Base-by-base conservation (phyloP, 2,329 filamentous ascomycete species). In the Botrytis hyacinthi region DNA sequence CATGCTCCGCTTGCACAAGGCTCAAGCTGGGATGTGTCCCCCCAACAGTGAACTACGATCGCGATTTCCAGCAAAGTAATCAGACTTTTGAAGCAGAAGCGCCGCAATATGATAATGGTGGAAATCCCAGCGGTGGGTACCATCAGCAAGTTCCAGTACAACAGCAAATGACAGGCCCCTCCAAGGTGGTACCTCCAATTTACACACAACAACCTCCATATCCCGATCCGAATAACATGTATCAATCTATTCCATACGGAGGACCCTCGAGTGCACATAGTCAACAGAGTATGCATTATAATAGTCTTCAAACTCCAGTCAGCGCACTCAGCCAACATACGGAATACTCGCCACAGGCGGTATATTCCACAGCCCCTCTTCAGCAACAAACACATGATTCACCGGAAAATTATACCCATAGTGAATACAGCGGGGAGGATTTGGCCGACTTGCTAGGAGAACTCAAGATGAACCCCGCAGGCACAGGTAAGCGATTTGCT, bases 1-100 rank as follows among this genome's bases (percentile, higher is more conserved):
- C 96, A 42, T 98, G 95, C 83, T 96, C 95, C 59, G 94, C 96
- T 51, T 99, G 95, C 82, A 92, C 94, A 75, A 90, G 95, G 67
- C 86, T 98, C 76, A 98, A 98, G 85, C 88, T 98, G 74, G 93
- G 96, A 79, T 98, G 96, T 82, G 91, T 98, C 40, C 94, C 94
- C 63, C 96, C 95, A 29, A 81, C 80, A 32, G 79, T 81, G 54
- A 81, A 79, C 57, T 81, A 81, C 74, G 80, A 81, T 74, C 78
- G 78, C 61, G 78, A 79, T 59, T 80, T 79, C 72, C 75, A 76
- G 26, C 66, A 76, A 40, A 77, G 76, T 70, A 73, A 76, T 59
- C 79, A 80, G 69, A 80, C 81, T 6, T 90, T 87, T 78, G 89
- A 91, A 75, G 83, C 85, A 67, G 82, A 86, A 42, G 82, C 81